These are phyloP conservation scores for Acanthamoeba polyphaga DNA, from an alignment of 208 protist genomes.

Conservation along the genomic window DNA sequence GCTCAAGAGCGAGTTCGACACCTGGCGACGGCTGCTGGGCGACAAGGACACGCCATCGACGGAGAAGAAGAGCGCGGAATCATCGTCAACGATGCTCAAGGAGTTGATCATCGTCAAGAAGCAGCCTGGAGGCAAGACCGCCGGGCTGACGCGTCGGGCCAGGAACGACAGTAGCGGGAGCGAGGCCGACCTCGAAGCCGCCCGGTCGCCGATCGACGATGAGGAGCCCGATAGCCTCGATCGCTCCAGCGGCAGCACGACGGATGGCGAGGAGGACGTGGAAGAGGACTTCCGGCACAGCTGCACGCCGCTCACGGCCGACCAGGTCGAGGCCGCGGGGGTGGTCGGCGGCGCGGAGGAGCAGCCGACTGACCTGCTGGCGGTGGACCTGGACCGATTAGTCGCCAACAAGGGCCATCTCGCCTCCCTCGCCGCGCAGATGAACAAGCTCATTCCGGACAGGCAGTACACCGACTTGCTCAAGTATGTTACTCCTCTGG, in stretches of 20 bases:
- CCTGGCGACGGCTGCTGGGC: conserved; percentile 9
- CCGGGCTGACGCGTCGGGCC: too few relatives aligned
- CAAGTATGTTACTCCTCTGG: background rate
- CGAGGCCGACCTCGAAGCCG: background rate
- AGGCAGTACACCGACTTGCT: conserved; percentile 19
- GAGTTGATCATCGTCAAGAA: background rate
- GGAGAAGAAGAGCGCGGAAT: background rate
- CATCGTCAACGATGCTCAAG: background rate
- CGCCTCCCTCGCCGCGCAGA: background rate
- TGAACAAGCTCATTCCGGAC: conserved; percentile 44
- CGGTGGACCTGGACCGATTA: conserved; percentile 15
- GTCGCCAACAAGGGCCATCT: conserved; percentile 11
- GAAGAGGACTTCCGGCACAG: background rate
- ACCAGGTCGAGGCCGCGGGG: too few relatives aligned
- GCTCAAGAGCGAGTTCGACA: conserved; percentile 14
- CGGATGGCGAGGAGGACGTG: background rate
- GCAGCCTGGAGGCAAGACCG: too few relatives aligned
- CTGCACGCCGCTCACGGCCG: background rate
- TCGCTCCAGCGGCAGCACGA: background rate
- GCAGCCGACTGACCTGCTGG: background rate
- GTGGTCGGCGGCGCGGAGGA: background rate
- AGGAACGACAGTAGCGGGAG: background rate
- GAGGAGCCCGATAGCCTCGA: conserved; percentile 20
- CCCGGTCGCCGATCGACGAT: background rate
- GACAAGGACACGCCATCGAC: background rate